Base-by-base conservation (phyloP, 208 protist genomes). In the Leishmania amazonensis region DNA sequence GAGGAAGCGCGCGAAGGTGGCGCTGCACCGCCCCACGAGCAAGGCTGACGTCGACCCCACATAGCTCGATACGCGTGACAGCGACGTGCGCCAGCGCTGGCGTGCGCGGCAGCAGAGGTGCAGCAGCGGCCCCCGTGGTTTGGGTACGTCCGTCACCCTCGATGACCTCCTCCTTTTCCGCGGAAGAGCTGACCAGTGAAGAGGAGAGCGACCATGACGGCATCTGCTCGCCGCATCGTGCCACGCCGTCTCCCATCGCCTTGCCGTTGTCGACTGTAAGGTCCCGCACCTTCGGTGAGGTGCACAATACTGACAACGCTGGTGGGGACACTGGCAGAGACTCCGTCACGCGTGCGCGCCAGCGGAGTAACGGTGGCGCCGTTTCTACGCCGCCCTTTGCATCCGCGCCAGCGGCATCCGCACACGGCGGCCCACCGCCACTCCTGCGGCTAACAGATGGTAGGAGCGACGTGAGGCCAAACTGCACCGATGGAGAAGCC, bases 41-140 rank as follows among this genome's bases (percentile, higher is more conserved):
- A 8, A 82, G 74, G 54, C 83, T 76, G 19, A 85, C 53, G 42
- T 85, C 83, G 0, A 85, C 78, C 24, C 83, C 83, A 17, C 42
- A 40, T 3, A 85, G 17, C 54, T 85, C 83, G 1, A 85, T 67
- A n/a, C 78, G 83, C 11, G n/a, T 58, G 21, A 85, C 83, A 47
- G 78, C 80, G 19, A 82, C 28, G 15, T 74, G 77, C 40, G 57
- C 64, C 65, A 85, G 64, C 49, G 67, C 78, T 21, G 78, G 68
- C 19, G 60, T 60, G 31, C 42, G 47, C 45, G 57, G 40, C 76
- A 72, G 40, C 77, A 75, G 70, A 21, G 76, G 45, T 28, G 72
- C 24, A 53, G 47, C 51, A 40, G 40, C 51, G 35, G 13, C 13
- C 17, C 35, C 38, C 49, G 75, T 53, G 31, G 40, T 8, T 51